Evolutionary conservation across 23 red algal species (phyloP), one percentile per base, ranked within the genome.

Genomic region (Gracilaria caudata): DNA sequence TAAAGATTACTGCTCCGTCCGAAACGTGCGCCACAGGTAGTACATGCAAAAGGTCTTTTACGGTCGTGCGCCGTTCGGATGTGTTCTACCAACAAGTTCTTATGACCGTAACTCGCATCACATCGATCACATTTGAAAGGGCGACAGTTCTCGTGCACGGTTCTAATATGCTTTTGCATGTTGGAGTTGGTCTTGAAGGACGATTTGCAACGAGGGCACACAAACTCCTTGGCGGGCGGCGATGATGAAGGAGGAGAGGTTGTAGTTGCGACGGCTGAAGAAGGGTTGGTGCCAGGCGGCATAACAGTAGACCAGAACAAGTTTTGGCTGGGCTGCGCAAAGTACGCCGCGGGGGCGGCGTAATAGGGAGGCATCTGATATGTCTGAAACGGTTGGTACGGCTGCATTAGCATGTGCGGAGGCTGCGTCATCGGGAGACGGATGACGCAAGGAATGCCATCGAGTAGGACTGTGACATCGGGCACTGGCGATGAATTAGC

Each of bases 101-200:
- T 81, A 34, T 82, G 78, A 9, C 78, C 89, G 39, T 92, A 92
- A 19, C 77, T 73, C 24, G 78, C 80, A 43, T 84, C 68, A 51
- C 89, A 92, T n/a, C 80, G 89, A 45, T 77, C 78, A 39, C 89
- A 92, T 41, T 77, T 92, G 80, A 83, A 92, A 28, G 89, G 89
- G 21, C 89, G 89, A 38, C 61, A 51, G 38, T 77, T 82, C 10
- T 84, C 89, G 53, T 92, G 89, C 20, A 84, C 89, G 3, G 89
- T 92, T 26, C 71, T 32, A n/a, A 92, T 84, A 28, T 92, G 89
- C 41, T 92, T 92, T 78, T 82, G 78, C 89, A 82, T 82, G 63
- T 92, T 82, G 10, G 87, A 82, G 45, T 82, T 91, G 23, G 77
- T 80, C 30, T 91, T 82, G 40, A 91, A 91, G 9, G 59, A 55